Conservation (phyloP, 1,284 basidiomycete genomes). For the Taiwanofungus camphoratus region DNA sequence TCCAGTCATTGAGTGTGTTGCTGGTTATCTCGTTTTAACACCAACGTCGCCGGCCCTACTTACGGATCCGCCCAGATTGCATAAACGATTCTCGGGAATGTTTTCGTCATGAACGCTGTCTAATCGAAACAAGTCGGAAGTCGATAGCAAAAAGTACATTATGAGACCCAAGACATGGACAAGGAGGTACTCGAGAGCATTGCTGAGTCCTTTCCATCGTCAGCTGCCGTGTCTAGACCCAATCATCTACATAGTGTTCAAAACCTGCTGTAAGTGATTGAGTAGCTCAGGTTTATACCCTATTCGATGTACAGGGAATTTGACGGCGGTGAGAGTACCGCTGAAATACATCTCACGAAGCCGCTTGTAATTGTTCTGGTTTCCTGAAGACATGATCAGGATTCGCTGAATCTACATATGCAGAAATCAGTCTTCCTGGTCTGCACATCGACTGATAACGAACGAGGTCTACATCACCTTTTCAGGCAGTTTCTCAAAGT, state of each 20-base stretch:
- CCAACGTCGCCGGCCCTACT: too few species aligned
- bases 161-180: too few species aligned
- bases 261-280: not conserved
- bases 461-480: not conserved
- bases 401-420: not conserved
- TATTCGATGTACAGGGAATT: slow-evolving; percentile 1
- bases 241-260: not conserved
- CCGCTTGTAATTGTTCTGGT: not conserved
- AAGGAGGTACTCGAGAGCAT: too few species aligned
- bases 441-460: not conserved
- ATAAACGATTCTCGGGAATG: too few species aligned
- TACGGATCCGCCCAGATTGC: too few species aligned
- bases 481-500: slow-evolving; percentile 5
- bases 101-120: too few species aligned
- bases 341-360: slow-evolving; percentile 3
- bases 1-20: too few species aligned
- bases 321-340: slow-evolving; percentile 4
- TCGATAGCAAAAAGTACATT: too few species aligned
- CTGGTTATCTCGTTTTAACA: too few species aligned
- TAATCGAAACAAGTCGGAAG: too few species aligned
- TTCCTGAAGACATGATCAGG: slow-evolving; percentile 1
- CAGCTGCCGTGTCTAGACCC: not conserved
- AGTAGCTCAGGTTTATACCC: slow-evolving; percentile 1
- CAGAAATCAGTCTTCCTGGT: not conserved
- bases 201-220: too few species aligned